These are phyloP conservation scores for Chalciporus sp. DNA, from an alignment of 1,284 basidiomycete species.

Conservation along the genomic window DNA sequence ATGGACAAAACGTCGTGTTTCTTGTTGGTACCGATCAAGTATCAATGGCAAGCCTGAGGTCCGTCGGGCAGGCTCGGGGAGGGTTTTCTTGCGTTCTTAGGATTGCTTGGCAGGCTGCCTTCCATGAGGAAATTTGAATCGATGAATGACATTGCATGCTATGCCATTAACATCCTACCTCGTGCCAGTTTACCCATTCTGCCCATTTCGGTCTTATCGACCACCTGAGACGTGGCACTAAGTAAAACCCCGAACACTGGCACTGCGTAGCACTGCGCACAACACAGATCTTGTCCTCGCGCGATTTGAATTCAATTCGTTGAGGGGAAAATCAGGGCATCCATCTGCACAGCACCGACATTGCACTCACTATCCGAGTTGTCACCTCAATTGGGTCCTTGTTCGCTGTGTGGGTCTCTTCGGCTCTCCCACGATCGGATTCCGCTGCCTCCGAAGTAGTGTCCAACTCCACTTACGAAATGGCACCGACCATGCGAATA, in stretches of 20 bases:
- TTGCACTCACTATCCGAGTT: too few species aligned
- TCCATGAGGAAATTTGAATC: constrained; percentile 27
- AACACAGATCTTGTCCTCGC: constrained; percentile 19
- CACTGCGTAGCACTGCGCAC: constrained; percentile 2
- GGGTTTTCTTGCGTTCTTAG: constrained; percentile 25
- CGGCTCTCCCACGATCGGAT: constrained; percentile 38
- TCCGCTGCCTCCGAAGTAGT: constrained; percentile 36
- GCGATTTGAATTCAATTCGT: constrained; percentile 7
- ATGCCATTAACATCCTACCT: constrained; percentile 22
- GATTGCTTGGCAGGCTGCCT: constrained; percentile 12
- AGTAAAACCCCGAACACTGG: neutral
- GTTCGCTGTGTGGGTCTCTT: too few species aligned
- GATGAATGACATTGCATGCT: constrained; percentile 1
- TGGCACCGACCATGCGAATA: constrained; percentile 25
- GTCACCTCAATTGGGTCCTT: too few species aligned
- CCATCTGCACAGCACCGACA: constrained; percentile 26
- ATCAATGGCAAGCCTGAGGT: too few species aligned
- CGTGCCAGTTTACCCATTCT: constrained; percentile 32
- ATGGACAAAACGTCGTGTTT: constrained; percentile 13
- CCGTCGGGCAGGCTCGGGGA: too few species aligned
- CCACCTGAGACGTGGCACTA: constrained; percentile 32
- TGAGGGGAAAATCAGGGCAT: constrained; percentile 35
- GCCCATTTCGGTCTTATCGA: constrained; percentile 33
- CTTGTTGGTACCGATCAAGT: constrained; percentile 17
- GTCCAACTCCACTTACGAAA: constrained; percentile 38